Evolutionary conservation across 225 moss, liverwort and hornwort species (phyloP), one percentile per base, ranked within the genome.

Genomic region (Ulota crispa): DNA sequence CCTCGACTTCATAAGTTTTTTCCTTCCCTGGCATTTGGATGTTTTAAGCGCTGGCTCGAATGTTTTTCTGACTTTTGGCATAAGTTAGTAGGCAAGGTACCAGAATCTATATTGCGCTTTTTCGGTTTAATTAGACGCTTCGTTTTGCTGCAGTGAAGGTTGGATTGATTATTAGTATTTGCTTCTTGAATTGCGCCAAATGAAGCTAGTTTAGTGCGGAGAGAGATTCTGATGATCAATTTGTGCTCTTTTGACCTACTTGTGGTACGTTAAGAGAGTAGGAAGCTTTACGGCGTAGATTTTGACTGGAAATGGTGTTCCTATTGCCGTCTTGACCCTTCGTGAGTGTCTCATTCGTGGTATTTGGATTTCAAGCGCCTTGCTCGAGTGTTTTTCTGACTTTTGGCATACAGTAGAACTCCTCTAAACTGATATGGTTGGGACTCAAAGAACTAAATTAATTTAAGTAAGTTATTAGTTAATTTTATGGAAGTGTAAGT

Each of bases 171-270:
- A 41, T 34, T 26, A 14, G 42, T 37, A 30, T 50, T 77, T 20
- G 13, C 47, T 66, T 68, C 53, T 82, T 34, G 65, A 71, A 72
- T 71, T 71, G 57, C 39, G 31, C 16, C 2, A 23, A 16, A 43
- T 59, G 71, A 65, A 61, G 68, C 21, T 55, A 32, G 6, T 72
- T 41, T 10, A 11, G 39, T 50, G 26, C 18, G 4, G 61, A 65
- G 31, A 32, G 57, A 50, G 15, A 15, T 83, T 76, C 26, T 72
- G 53, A 63, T 42, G 63, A 36, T 66, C 30, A 68, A 28, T 23
- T 66, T 79, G 50, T 27, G 52, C 28, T 63, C 54, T 62, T 32
- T 83, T 55, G 75, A 82, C 68, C 68, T 68, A 60, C 5, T 67
- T 19, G 63, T 64, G 64, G 64, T 52, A 64, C 47, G 50, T 50